Base-by-base conservation (phyloP, 768 basidiomycete genomes). In the Rhizopogon sp. region DNA sequence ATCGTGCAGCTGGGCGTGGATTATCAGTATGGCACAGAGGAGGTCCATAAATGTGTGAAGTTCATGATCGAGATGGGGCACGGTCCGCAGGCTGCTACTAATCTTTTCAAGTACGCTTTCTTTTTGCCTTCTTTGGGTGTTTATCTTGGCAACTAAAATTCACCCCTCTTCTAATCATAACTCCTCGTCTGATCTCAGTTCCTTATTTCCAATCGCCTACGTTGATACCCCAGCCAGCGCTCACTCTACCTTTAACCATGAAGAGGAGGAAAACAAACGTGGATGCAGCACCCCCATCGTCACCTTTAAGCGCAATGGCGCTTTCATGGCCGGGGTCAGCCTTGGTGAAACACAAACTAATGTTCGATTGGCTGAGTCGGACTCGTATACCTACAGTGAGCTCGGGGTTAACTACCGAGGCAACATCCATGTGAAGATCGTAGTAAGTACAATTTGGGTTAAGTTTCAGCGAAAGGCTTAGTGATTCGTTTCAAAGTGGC, bases 1-100 rank as follows among this genome's bases (percentile, higher is more conserved):
- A 80, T 98, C 29, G 72, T 98, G 22, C 96, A 98, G 72, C 84
- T 98, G 1, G 95, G 96, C 2, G 93, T 98, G 33, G 96, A 99
- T 68, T 98, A 97, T 72, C 96, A 98, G 70, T 96, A 96, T 7
- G 96, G 96, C 0, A 84, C 90, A 11, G 93, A 99, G 74, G 94
- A 98, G 70, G 94, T 97, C 52, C 98, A 97, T 72, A 89, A 97
- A 74, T 93, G 89, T 56, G 92, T 98, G 57, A 98, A 97, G 81
- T 97, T 99, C 68, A 81, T 90, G 61, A 77, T 98, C 51, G 96
- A 99, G 72, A 70, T 97, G 17, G 85, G 84, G 6, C 74, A 95
- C 57, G 94, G 94, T 68, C 97, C 93, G 95, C 93, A 97, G 70
- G 75, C 84, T 1, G 81, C 75, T 82, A 85, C 31, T 1, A 98